phyloP scores from a whole-genome alignment of 2,329 filamentous ascomycete species.

The Oidium heveae region DNA sequence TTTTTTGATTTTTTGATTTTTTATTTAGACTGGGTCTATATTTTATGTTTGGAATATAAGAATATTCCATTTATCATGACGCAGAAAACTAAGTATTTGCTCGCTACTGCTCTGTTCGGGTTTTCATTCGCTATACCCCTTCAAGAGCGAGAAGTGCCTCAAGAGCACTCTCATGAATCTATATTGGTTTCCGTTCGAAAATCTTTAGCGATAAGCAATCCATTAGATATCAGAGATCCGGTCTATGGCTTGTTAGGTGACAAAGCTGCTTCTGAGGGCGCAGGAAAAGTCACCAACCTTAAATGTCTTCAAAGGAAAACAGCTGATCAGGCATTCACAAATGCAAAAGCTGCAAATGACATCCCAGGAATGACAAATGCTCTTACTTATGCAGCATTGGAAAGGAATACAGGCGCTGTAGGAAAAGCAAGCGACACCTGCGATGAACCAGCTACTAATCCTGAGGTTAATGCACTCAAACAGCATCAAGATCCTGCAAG shows the following conservation, averaged over 20 bases:
- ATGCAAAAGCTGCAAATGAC: constrained; percentile 29
- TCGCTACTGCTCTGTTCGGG: constrained; percentile 13
- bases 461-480: constrained; percentile 35
- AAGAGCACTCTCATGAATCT: constrained; percentile 29
- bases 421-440: constrained; percentile 32
- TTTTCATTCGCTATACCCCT: constrained; percentile 11
- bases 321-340: constrained; percentile 35
- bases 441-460: constrained; percentile 31
- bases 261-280: constrained; percentile 22
- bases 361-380: constrained; percentile 26
- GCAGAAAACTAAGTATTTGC: constrained; percentile 12
- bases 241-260: constrained; percentile 28
- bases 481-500: constrained; percentile 46
- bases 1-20: too few relatives aligned
- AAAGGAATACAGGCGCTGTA: constrained; percentile 34
- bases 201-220: constrained; percentile 23
- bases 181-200: constrained; percentile 21
- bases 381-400: constrained; percentile 26
- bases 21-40: not conserved
- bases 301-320: constrained; percentile 33
- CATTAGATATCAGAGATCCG: constrained; percentile 21
- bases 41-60: not conserved
- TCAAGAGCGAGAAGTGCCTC: constrained; percentile 24
- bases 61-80: not conserved
- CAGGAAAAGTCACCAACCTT: constrained; percentile 22